phyloP scores from a whole-genome alignment of 2,329 filamentous ascomycete species.

The Sporothrix protearum region DNA sequence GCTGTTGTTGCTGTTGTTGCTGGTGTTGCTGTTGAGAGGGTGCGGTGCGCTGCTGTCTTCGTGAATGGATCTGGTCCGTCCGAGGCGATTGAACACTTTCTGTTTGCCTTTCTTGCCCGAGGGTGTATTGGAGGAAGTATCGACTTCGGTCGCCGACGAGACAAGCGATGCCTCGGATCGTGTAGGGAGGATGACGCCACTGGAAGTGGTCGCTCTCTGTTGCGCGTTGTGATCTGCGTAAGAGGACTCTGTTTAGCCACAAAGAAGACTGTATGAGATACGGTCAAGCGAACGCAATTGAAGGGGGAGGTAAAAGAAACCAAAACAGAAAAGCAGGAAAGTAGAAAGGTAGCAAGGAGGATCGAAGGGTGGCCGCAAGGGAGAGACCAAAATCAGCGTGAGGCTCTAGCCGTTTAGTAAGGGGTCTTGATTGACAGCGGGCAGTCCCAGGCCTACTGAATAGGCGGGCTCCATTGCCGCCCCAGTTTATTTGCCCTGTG shows the following conservation, averaged over 20 bases:
- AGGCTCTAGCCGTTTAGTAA: conserved; percentile 9
- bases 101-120: conserved; percentile 49
- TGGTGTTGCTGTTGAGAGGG: conserved; percentile 22
- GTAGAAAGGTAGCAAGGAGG: not conserved
- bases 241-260: conserved; percentile 30
- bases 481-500: not conserved
- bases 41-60: conserved; percentile 38
- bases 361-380: not conserved
- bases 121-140: conserved; percentile 10
- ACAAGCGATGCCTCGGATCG: conserved; percentile 52
- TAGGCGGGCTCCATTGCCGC: not conserved
- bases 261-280: conserved; percentile 21
- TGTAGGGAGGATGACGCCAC: conserved; percentile 41
- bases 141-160: conserved; percentile 36
- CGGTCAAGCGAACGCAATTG: not conserved
- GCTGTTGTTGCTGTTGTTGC: conserved; percentile 2
- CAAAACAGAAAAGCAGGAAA: not conserved
- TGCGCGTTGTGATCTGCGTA: conserved; percentile 24
- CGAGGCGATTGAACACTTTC: conserved; percentile 53
- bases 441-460: not conserved
- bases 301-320: not conserved
- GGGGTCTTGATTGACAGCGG: not conserved
- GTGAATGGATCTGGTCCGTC: conserved; percentile 50
- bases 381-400: not conserved
- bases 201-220: conserved; percentile 36